These are phyloP conservation scores for Trametes cingulata DNA, from an alignment of 768 basidiomycete genomes.

Conservation along the genomic window DNA sequence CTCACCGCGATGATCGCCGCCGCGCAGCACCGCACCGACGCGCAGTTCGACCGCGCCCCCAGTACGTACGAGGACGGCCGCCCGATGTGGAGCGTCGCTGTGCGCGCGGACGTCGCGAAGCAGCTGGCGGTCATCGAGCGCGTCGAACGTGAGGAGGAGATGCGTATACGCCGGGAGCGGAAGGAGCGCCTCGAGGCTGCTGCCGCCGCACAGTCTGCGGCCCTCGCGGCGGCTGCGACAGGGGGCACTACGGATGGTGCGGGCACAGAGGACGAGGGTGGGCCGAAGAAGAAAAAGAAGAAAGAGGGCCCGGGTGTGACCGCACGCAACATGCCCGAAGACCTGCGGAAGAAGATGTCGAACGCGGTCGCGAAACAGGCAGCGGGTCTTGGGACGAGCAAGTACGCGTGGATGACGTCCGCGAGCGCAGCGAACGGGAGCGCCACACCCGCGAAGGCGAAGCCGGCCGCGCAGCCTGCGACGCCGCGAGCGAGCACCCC, in stretches of 20 bases:
- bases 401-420: constrained; percentile 88
- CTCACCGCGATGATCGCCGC: constrained; percentile 69
- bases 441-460: constrained; percentile 39
- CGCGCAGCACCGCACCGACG: constrained; percentile 65
- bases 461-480: constrained; percentile 24
- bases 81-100: constrained; percentile 82
- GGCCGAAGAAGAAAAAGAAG: constrained; percentile 73
- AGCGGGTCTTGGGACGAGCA: constrained; percentile 73
- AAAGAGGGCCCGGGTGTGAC: constrained; percentile 83
- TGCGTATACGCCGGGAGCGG: constrained; percentile 68
- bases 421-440: constrained; percentile 36
- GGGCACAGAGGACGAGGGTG: constrained; percentile 49
- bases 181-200: constrained; percentile 76
- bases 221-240: constrained; percentile 51
- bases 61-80: constrained; percentile 64
- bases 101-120: constrained; percentile 79
- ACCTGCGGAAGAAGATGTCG: constrained; percentile 88
- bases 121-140: constrained; percentile 75
- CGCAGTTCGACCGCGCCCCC: constrained; percentile 67
- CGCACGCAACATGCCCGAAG: constrained; percentile 88
- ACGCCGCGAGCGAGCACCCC: constrained; percentile 31
- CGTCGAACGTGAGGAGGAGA: constrained; percentile 83
- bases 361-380: constrained; percentile 88
- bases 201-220: constrained; percentile 65
- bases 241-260: constrained; percentile 39